Conservation (phyloP, 1,139 yeast genomes). For the Magnusiomyces sp. region DNA sequence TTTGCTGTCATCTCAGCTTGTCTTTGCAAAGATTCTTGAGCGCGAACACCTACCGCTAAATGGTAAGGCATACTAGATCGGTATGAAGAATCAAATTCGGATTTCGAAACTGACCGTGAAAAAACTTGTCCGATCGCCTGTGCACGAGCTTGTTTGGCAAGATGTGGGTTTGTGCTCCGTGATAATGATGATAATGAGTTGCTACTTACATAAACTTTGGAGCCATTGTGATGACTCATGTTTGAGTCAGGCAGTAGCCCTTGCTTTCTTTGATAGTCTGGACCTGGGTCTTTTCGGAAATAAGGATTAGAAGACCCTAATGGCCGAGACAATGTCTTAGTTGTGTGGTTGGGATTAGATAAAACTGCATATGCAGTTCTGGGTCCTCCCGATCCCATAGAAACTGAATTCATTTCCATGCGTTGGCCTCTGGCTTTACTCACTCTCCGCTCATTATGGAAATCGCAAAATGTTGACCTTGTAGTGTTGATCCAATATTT, state of each 20-base stretch:
- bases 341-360: constrained; percentile 7
- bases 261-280: constrained; percentile 18
- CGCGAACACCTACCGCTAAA: neutral
- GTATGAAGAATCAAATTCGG: neutral
- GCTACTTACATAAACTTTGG: neutral
- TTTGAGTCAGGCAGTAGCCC: constrained; percentile 8
- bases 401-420: constrained; percentile 50
- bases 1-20: constrained; percentile 19
- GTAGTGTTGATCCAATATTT: constrained; percentile 48
- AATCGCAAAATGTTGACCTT: constrained; percentile 54
- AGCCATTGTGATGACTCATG: neutral
- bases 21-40: constrained; percentile 11
- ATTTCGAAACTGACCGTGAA: neutral
- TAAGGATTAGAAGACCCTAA: neutral
- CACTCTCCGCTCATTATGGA: constrained; percentile 55
- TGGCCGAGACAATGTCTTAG: constrained; percentile 6
- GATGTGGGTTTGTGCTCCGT: neutral
- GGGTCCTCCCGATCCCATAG: constrained; percentile 10
- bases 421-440: constrained; percentile 49
- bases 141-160: too few relatives aligned
- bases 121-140: too few relatives aligned
- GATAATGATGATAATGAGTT: neutral
- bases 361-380: constrained; percentile 2
- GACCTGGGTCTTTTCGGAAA: constrained; percentile 19
- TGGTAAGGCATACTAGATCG: neutral